Evolutionary conservation across 495 filamentous ascomycete genomes (phyloP).

Genomic region (Parmelia sp.): DNA sequence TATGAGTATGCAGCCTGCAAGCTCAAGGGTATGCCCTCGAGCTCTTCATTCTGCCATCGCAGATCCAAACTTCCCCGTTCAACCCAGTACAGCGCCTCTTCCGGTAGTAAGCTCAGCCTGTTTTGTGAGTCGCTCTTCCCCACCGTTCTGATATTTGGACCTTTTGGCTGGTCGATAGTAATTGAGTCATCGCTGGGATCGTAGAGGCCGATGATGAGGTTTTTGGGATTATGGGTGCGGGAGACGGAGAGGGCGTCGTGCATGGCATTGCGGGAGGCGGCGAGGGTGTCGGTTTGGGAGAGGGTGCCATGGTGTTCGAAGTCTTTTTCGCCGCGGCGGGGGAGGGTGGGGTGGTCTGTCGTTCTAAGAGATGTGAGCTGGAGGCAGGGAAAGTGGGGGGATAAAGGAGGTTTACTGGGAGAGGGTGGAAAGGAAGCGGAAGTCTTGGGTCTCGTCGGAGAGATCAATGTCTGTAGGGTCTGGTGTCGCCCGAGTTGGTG

Average conservation of each 20-base stretch:
- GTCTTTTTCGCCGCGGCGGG: conserved; percentile 87
- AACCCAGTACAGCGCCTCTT: conserved; percentile 83
- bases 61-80: conserved; percentile 83
- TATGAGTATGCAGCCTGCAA: conserved; percentile 83
- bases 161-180: conserved; percentile 39
- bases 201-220: conserved; percentile 49
- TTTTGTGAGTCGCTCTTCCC: conserved; percentile 52
- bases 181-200: conserved; percentile 40
- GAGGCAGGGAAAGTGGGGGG: background rate
- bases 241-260: conserved; percentile 72
- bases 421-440: conserved; percentile 61
- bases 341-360: conserved; percentile 41
- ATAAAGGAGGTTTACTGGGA: conserved; percentile 41
- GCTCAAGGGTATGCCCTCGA: conserved; percentile 73
- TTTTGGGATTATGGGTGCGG: conserved; percentile 55
- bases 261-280: conserved; percentile 81
- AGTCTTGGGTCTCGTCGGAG: conserved; percentile 84
- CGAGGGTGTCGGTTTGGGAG: conserved; percentile 67
- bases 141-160: conserved; percentile 50
- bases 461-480: conserved; percentile 50
- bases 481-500: background rate
- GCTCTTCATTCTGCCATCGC: conserved; percentile 59
- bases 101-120: conserved; percentile 75
- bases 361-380: conserved; percentile 13
- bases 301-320: conserved; percentile 88